These are phyloP conservation scores for Malassezia caprae DNA, from an alignment of 1,284 basidiomycete species.

Conservation along the genomic window DNA sequence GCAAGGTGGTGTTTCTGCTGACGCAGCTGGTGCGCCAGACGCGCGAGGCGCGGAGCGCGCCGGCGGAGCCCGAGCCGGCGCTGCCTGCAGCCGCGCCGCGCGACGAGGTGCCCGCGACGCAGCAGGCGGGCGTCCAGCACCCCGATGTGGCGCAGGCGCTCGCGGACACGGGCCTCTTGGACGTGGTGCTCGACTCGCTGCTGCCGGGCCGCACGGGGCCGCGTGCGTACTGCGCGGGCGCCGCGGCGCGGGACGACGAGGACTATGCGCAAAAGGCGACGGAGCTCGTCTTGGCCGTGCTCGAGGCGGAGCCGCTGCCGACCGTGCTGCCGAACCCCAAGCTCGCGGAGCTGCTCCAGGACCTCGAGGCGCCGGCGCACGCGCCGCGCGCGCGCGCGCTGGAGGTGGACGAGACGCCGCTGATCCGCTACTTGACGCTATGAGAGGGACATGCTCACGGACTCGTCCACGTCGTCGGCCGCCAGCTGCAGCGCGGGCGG, in stretches of 20 bases:
- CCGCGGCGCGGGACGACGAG: slow-evolving; percentile 48
- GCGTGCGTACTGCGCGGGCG: slow-evolving; percentile 4
- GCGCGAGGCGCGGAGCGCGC: slow-evolving; percentile 4
- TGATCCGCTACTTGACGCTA: background rate
- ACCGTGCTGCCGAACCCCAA: slow-evolving; percentile 1
- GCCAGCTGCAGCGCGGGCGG: background rate
- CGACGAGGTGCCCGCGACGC: slow-evolving; percentile 42
- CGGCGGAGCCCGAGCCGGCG: slow-evolving; percentile 47
- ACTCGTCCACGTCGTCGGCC: background rate
- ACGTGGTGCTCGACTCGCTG: slow-evolving; percentile 35
- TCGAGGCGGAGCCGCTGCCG: slow-evolving; percentile 11
- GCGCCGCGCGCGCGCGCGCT: slow-evolving; percentile 3
- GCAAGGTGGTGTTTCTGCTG: slow-evolving; percentile 77
- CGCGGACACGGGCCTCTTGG: slow-evolving; percentile 28
- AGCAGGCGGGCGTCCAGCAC: slow-evolving; percentile 22
- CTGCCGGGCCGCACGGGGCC: slow-evolving; percentile 15
- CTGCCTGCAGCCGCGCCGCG: slow-evolving; percentile 34
- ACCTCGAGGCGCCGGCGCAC: background rate
- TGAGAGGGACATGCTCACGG: background rate
- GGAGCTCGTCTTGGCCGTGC: slow-evolving; percentile 52
- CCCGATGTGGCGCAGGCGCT: slow-evolving; percentile 38
- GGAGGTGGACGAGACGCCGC: background rate
- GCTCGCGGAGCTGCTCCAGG: background rate
- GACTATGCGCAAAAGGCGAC: slow-evolving; percentile 74
- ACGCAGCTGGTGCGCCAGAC: slow-evolving; percentile 63